These are phyloP conservation scores for Dryadomyces quercus-mongolicae DNA, from an alignment of 2,329 filamentous ascomycete species.

Conservation along the genomic window DNA sequence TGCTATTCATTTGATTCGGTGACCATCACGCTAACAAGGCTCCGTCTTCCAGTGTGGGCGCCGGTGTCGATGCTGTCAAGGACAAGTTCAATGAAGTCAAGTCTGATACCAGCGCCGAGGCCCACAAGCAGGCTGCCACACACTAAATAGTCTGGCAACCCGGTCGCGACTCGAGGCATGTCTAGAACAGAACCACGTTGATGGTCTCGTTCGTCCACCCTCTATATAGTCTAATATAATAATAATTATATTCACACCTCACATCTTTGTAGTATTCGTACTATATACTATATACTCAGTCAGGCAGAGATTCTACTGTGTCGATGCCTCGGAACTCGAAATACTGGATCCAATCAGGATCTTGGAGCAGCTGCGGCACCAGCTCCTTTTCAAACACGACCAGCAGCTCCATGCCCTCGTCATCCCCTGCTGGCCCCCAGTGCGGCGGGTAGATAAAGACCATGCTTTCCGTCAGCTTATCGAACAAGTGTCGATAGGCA, in stretches of 20 bases:
- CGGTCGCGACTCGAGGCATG: too few relatives aligned
- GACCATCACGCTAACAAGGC: slow-evolving; percentile 5
- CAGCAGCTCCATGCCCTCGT: too few relatives aligned
- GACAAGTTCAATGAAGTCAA: slow-evolving; percentile 22
- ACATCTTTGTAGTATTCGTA: too few relatives aligned
- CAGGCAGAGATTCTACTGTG: not conserved
- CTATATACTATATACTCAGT: too few relatives aligned
- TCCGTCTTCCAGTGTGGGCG: slow-evolving; percentile 14
- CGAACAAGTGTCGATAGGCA: too few relatives aligned
- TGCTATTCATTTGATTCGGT: too few relatives aligned
- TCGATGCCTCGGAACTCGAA: not conserved
- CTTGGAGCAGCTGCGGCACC: too few relatives aligned
- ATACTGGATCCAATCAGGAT: too few relatives aligned
- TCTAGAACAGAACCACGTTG: not conserved
- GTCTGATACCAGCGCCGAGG: slow-evolving; percentile 22
- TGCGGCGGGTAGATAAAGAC: too few relatives aligned
- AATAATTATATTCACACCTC: not conserved
- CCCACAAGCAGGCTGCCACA: slow-evolving; percentile 25
- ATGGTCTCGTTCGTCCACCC: not conserved
- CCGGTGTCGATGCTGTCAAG: slow-evolving; percentile 20
- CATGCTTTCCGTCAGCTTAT: too few relatives aligned
- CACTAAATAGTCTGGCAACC: slow-evolving; percentile 22
- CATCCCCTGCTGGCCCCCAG: too few relatives aligned
- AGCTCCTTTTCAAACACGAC: too few relatives aligned
- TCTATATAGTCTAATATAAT: not conserved